phyloP scores from a whole-genome alignment of 495 filamentous ascomycete genomes.

The Talaromyces stipitatus region DNA sequence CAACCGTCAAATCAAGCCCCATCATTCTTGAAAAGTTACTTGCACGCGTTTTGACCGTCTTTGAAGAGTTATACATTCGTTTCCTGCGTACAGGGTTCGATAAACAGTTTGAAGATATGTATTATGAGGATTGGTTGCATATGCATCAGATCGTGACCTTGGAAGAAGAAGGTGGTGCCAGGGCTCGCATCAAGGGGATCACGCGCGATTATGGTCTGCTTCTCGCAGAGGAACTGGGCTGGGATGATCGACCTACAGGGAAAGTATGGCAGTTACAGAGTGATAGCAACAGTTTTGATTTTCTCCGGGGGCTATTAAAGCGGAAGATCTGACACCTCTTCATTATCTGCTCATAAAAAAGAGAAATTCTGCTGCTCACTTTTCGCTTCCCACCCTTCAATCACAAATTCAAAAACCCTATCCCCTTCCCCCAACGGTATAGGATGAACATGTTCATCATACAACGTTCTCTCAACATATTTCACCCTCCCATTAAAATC shows the following conservation, averaged over 20 bases:
- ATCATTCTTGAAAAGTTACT: conserved; percentile 77
- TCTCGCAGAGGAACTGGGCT: conserved; percentile 70
- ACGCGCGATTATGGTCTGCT: conserved; percentile 83
- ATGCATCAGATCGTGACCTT: conserved; percentile 83
- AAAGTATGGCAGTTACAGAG: conserved; percentile 80
- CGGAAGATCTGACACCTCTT: conserved; percentile 54
- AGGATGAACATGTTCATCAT: conserved; percentile 55
- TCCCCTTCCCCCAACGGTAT: conserved; percentile 56
- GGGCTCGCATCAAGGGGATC: conserved; percentile 80
- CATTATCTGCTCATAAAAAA: background rate
- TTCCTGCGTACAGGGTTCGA: conserved; percentile 72
- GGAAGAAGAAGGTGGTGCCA: conserved; percentile 70
- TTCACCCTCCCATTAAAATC: conserved; percentile 65
- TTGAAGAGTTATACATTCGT: conserved; percentile 68
- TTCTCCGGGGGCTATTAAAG: conserved; percentile 82
- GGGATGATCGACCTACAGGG: conserved; percentile 65
- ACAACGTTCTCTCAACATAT: conserved; percentile 79
- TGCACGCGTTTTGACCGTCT: conserved; percentile 69
- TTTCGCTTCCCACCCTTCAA: conserved; percentile 10
- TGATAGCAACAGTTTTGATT: conserved; percentile 98
- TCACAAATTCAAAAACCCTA: conserved; percentile 31
- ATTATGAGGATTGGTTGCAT: conserved; percentile 88
- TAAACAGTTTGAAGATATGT: conserved; percentile 59
- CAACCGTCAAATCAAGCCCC: conserved; percentile 23
- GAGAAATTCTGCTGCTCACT: background rate